Conservation (phyloP, 2,329 filamentous ascomycete genomes). For the Aspergillus niger region DNA sequence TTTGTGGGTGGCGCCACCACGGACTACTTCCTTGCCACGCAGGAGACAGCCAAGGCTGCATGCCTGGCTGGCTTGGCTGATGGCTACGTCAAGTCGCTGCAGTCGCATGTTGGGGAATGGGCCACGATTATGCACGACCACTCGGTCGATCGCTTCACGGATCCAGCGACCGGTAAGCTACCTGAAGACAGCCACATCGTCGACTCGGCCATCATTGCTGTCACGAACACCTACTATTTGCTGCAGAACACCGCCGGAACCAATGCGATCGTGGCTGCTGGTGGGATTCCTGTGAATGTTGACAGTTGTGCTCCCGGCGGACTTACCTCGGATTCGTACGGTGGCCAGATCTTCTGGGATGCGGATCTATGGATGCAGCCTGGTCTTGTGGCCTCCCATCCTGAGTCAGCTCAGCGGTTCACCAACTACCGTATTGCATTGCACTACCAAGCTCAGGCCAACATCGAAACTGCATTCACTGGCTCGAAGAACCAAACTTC, state of each 20-base stretch:
- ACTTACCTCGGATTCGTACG: constrained; percentile 67
- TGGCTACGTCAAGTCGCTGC: constrained; percentile 59
- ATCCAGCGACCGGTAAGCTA: constrained; percentile 59
- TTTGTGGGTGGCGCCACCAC: constrained; percentile 69
- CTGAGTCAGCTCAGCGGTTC: constrained; percentile 63
- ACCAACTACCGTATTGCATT: constrained; percentile 64
- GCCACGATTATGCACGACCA: constrained; percentile 59
- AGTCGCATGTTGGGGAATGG: constrained; percentile 65
- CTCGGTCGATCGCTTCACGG: constrained; percentile 64
- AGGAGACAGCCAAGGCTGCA: constrained; percentile 57
- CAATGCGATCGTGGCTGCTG: constrained; percentile 55
- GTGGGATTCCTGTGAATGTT: constrained; percentile 56
- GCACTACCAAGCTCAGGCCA: constrained; percentile 61
- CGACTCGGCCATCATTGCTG: constrained; percentile 53
- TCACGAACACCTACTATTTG: constrained; percentile 51
- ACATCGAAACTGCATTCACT: constrained; percentile 57
- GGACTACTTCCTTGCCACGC: constrained; percentile 65
- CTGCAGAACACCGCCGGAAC: constrained; percentile 54
- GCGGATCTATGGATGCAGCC: constrained; percentile 70
- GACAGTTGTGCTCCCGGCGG: constrained; percentile 70
- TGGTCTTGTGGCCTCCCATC: constrained; percentile 64
- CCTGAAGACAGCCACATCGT: constrained; percentile 59
- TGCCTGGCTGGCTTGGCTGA: constrained; percentile 51
- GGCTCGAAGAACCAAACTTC: constrained; percentile 62
- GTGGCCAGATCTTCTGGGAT: constrained; percentile 67